Evolutionary conservation across 2,329 filamentous ascomycete species (phyloP), one percentile per base, ranked within the genome.

Genomic region (Phialophora tarda): DNA sequence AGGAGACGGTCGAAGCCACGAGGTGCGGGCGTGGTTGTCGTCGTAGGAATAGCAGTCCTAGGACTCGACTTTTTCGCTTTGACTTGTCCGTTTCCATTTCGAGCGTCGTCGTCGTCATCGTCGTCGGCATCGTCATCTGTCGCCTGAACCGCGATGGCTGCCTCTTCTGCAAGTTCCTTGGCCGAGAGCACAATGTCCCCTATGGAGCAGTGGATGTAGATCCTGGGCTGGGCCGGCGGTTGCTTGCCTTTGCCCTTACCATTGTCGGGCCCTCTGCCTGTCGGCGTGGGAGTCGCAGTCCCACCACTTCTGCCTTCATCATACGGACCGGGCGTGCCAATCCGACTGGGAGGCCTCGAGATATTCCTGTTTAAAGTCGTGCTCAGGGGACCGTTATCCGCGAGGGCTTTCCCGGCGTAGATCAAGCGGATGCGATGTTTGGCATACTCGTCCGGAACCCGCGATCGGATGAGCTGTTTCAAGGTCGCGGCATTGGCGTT

Each of bases 171-270:
- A 24, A 98, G 85, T 65, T 97, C 92, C 0, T 82, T 75, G 12
- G 85, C 76, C 0, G 89, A 86, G 12, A 98, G 84, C 28, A 86
- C 82, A 77, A 91, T 88, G 63, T 88, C 85, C 62, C 93, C 93
- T 65, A 98, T 91, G 70, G 92, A 94, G 83, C 94, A 98, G 81
- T 96, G 96, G 68, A 98, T 89, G 77, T 96, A 97, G 74, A 96
- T 86, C 53, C 90, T 85, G 1, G 78, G 70, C 34, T 80, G 76
- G 14, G 76, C 74, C 8, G 78, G 77, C 7, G 82, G 85, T 66
- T 81, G 80, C 73, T 95, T 96, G 55, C 90, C 91, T 74, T 92
- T 92, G 62, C 82, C 82, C 82, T 84, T 75, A 44, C 54, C 64
- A 41, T 7, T 65, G 51, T 51, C 64, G 21, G n/a, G 44, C 8